Base-by-base conservation (phyloP, 164 flowering plant species). In the Vitis rotundifolia region DNA sequence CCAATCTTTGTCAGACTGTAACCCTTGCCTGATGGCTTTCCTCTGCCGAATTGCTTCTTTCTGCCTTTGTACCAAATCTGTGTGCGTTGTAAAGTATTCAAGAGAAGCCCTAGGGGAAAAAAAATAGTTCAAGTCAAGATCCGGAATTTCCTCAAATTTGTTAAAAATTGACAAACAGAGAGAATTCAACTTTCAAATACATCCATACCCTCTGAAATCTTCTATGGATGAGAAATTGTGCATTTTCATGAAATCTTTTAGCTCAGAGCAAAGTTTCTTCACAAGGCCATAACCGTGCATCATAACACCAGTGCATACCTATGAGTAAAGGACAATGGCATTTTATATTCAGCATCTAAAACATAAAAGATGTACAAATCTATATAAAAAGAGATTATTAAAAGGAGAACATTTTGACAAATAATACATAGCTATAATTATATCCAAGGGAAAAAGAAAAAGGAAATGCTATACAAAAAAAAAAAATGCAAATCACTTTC, bases 291-390 rank as follows among this genome's bases (percentile, higher is more conserved):
- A 92, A 2, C 99, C 99, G 54, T 96, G 98, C 99, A 96, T 90
- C 99, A 96, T 96, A 18, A 96, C 99, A 37, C 99, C 99, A 1
- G 99, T 96, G 75, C 99, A 96, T 7, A 93, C 99, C 99, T 95
- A 59, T 63, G 68, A 67, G 18, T 15, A 54, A 68, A 61, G 61
- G 26, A 37, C 15, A 57, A 26, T 8, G 28, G 16, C 59, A 56
- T 16, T 56, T 13, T 56, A 6, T 3, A 26, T 53, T 2, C 29
- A 61, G 47, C n/a, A 12, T 2, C 26, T 3, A 29, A n/a, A 37
- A 37, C 44, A 37, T 10, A 63, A 18, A 63, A 11, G 12, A 31
- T 12, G 29, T n/a, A 22, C 13, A 61, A 60, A 19, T 22, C 28
- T 60, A 26, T 60, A 31, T 28, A n/a, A 4, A 13, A 19, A 16